phyloP scores from a whole-genome alignment of 2,329 filamentous ascomycete genomes.

The Fusarium clavum region DNA sequence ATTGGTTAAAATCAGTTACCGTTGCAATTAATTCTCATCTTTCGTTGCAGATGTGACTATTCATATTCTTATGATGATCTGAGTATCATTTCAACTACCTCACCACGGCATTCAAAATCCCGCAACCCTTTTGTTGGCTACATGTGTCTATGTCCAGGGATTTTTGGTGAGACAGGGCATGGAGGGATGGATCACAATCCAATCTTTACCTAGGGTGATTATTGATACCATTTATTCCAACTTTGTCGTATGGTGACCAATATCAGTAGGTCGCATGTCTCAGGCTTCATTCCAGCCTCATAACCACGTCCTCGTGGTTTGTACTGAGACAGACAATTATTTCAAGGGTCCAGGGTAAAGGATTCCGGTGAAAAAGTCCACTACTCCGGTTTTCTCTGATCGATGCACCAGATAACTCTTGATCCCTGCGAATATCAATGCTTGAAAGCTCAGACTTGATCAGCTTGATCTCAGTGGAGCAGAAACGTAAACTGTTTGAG shows the following conservation, averaged over 20 bases:
- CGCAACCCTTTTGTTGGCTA: conserved; percentile 11
- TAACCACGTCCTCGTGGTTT: neutral
- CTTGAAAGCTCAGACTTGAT: neutral
- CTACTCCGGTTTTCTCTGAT: neutral
- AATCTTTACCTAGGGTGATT: neutral
- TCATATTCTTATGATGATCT: neutral
- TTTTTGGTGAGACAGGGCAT: conserved; percentile 6
- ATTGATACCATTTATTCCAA: neutral
- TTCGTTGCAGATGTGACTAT: conserved; percentile 1
- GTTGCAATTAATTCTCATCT: neutral
- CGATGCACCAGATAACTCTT: neutral
- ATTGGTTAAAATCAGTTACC: conserved; percentile 23
- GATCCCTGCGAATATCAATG: conserved; percentile 5
- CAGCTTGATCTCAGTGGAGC: neutral
- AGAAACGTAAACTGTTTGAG: neutral
- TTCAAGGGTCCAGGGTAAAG: conserved; percentile 5
- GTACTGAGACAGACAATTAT: neutral
- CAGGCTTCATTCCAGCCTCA: conserved; percentile 26
- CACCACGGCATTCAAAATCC: conserved; percentile 27
- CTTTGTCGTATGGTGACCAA: neutral
- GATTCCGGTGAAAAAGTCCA: neutral
- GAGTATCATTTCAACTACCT: conserved; percentile 1
- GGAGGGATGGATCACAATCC: conserved; percentile 11
- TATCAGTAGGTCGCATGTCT: conserved; percentile 10
- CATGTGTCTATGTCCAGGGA: neutral